Evolutionary conservation across 2,329 filamentous ascomycete genomes (phyloP).

Genomic region (Fusarium sp.): DNA sequence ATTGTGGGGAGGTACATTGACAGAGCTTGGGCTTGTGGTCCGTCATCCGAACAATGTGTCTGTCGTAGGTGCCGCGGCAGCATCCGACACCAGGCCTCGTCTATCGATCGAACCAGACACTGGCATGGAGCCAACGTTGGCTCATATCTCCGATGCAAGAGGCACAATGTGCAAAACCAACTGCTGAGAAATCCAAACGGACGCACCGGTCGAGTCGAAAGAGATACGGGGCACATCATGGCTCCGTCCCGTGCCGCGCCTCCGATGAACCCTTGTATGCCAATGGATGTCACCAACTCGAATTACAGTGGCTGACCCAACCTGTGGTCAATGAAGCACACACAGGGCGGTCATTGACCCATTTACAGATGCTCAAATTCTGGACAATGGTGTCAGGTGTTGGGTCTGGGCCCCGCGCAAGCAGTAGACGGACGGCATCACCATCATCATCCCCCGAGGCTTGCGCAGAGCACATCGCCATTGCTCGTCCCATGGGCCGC

Average conservation of each 20-base stretch:
- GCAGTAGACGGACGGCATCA: not conserved
- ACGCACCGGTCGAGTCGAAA: slow-evolving; percentile 7
- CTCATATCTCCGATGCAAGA: slow-evolving; percentile 15
- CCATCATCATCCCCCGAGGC: not conserved
- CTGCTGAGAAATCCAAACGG: slow-evolving; percentile 9
- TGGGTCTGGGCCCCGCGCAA: not conserved
- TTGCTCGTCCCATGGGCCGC: slow-evolving; percentile 7
- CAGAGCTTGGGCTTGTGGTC: slow-evolving; percentile 13
- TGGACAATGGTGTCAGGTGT: slow-evolving; percentile 2
- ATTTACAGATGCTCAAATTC: slow-evolving; percentile 2
- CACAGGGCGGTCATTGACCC: slow-evolving; percentile 4
- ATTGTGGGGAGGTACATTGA: slow-evolving; percentile 5
- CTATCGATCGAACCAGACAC: slow-evolving; percentile 14
- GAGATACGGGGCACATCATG: slow-evolving; percentile 5
- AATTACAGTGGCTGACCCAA: slow-evolving; percentile 17
- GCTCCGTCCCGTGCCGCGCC: slow-evolving; percentile 20
- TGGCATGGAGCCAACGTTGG: slow-evolving; percentile 23
- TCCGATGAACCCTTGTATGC: slow-evolving; percentile 22
- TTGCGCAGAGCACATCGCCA: slow-evolving; percentile 10
- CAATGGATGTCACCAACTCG: slow-evolving; percentile 9
- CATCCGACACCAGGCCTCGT: slow-evolving; percentile 11
- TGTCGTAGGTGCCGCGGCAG: slow-evolving; percentile 14
- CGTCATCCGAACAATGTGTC: slow-evolving; percentile 21
- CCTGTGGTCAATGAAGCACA: slow-evolving; percentile 12
- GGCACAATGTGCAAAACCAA: slow-evolving; percentile 9